Base-by-base conservation (phyloP, 371 early-diverging fungal genomes). In the Dichotomocladium elegans region DNA sequence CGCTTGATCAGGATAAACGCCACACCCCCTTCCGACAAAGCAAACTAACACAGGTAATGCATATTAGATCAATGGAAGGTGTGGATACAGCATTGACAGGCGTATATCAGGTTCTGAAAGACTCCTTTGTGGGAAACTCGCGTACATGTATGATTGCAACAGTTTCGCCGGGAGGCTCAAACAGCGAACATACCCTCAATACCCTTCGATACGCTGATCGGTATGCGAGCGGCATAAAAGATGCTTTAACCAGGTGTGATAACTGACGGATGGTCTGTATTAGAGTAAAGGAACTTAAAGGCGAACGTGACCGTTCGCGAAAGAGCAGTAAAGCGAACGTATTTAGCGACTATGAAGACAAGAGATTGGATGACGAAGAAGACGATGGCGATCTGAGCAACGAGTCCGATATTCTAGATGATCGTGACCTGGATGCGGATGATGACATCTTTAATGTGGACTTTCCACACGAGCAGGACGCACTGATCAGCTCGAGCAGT, bases 61-160 rank as follows among this genome's bases (percentile, higher is more conserved):
- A 37, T 15, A 35, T 27, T 7, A 10, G n/a, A 37, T 8, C 7
- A 6, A 27, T 37, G 37, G 37, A 9, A 37, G 35, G 35, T 14
- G 9, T 37, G 2, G 9, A 37, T 37, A 37, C 9, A n/a, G 21
- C 9, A 37, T 37, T 37, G 15, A 37, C 9, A 37, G 21, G 35
- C 4, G 26, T 19, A 17, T 3, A 22, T 22, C 52, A 82, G 80
- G 93, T 98, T 14, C 72, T 99, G 34, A 99, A 98, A 65, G 98
- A 98, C 64, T 96, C 98, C 10, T 96, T 99, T 70, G 88, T 98
- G 41, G 99, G 99, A 5, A 92, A 95, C 56, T 96, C 98, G 11
- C 83, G 92, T 19, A 97, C 99, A 0, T 96, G 95, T 64, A 94
- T 99, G 95, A 90, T 99, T 51, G 99, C 98, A 1, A 99, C 98